These are phyloP conservation scores for Plasmodium knowlesi DNA, from an alignment of 169 alveolate genomes.

Conservation along the genomic window DNA sequence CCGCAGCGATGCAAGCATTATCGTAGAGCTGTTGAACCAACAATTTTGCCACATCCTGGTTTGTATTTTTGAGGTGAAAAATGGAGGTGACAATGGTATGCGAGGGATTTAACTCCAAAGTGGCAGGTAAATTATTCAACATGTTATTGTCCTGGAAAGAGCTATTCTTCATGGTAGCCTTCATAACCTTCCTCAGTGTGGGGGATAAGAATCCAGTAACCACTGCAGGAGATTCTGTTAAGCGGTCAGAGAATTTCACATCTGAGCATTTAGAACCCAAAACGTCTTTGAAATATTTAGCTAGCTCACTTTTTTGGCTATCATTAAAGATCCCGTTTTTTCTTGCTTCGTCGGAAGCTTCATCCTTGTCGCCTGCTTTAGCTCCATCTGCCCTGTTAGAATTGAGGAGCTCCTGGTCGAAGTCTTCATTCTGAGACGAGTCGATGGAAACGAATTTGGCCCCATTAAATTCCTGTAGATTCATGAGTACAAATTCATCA, in stretches of 20 bases:
- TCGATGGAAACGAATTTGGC: constrained; percentile 81
- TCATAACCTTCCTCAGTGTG: constrained; percentile 87
- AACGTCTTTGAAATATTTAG: constrained; percentile 71
- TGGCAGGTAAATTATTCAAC: constrained; percentile 83
- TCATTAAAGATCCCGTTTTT: constrained; percentile 69
- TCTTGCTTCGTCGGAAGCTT: constrained; percentile 72
- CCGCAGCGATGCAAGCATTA: constrained; percentile 94
- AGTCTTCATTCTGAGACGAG: constrained; percentile 78
- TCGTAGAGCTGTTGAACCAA: constrained; percentile 87
- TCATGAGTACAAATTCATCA: constrained; percentile 91
- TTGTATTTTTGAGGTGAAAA: constrained; percentile 80
- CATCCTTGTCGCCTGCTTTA: constrained; percentile 45
- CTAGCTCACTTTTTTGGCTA: constrained; percentile 64
- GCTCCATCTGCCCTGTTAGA: constrained; percentile 51
- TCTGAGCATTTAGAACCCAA: constrained; percentile 84
- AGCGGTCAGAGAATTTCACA: constrained; percentile 91
- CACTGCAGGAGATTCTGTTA: constrained; percentile 91
- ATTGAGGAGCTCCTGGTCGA: constrained; percentile 76
- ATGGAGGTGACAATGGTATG: constrained; percentile 82
- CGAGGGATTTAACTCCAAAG: constrained; percentile 88
- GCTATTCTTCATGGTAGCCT: constrained; percentile 85
- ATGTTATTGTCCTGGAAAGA: constrained; percentile 81
- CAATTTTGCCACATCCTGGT: constrained; percentile 85
- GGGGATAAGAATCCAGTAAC: constrained; percentile 90
- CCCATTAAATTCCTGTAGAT: constrained; percentile 83